Conservation (phyloP, 2,329 filamentous ascomycete genomes). For the Penicillium frequentans region DNA sequence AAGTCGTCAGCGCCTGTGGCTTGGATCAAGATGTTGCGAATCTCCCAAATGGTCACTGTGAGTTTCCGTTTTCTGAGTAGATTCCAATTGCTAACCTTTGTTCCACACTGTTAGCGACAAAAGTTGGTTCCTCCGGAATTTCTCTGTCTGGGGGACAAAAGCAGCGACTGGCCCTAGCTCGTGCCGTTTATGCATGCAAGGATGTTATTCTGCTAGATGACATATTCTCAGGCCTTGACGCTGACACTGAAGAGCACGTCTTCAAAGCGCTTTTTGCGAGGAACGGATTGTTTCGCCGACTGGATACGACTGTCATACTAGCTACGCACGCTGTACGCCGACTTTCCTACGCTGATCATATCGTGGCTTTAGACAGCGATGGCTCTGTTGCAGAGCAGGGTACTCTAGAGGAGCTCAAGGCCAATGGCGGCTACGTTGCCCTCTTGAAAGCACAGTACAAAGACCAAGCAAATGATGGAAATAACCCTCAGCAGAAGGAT, state of each 20-base stretch:
- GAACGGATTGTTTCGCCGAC: constrained; percentile 7
- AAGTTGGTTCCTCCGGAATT: not conserved
- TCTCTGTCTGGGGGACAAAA: constrained; percentile 8
- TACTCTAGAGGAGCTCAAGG: not conserved
- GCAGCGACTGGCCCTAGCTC: constrained; percentile 16
- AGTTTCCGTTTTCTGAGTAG: not conserved
- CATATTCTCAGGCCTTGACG: constrained; percentile 13
- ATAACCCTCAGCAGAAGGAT: not conserved
- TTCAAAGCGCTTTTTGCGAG: constrained; percentile 5
- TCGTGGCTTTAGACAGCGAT: not conserved
- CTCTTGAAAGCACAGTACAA: not conserved
- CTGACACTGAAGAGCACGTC: constrained; percentile 3
- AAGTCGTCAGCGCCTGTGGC: not conserved
- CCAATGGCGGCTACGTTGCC: not conserved
- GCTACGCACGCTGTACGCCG: constrained; percentile 10
- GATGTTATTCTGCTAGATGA: constrained; percentile 19
- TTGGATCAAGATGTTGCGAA: not conserved
- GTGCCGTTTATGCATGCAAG: constrained; percentile 17
- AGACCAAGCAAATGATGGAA: not conserved
- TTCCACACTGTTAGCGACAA: not conserved
- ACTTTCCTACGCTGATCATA: not conserved
- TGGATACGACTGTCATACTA: constrained; percentile 12
- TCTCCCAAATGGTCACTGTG: constrained; percentile 2
- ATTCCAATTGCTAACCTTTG: not conserved
- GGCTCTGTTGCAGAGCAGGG: constrained; percentile 2